phyloP scores from a whole-genome alignment of 2,329 filamentous ascomycete genomes.

The Apiospora arundinis region DNA sequence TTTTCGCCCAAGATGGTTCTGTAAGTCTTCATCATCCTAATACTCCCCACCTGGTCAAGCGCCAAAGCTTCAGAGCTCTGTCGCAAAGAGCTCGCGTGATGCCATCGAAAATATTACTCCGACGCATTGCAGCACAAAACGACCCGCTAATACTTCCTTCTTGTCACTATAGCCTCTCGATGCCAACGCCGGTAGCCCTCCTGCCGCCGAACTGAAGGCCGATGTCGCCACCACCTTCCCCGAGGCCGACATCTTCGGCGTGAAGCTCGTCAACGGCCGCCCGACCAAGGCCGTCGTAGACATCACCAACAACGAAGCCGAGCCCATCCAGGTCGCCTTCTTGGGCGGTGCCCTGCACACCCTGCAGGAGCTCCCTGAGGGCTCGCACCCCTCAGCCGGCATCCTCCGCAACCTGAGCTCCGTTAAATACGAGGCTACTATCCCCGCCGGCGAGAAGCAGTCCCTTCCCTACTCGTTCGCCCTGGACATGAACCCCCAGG shows the following conservation, averaged over 20 bases:
- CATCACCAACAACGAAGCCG: conserved; percentile 82
- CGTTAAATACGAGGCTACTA: conserved; percentile 73
- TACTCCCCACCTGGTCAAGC: not conserved
- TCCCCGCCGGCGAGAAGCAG: conserved; percentile 78
- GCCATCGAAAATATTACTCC: not conserved
- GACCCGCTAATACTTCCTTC: not conserved
- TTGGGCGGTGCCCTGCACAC: conserved; percentile 76
- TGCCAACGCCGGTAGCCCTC: conserved; percentile 29
- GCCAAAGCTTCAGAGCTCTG: not conserved
- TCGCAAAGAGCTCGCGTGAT: conserved; percentile 9
- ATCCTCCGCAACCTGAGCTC: conserved; percentile 87
- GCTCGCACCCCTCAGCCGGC: conserved; percentile 52
- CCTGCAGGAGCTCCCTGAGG: conserved; percentile 59
- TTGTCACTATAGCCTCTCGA: conserved; percentile 31
- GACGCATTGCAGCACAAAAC: not conserved
- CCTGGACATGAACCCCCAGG: conserved; percentile 91
- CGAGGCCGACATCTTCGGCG: conserved; percentile 84
- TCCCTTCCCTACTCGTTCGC: conserved; percentile 83
- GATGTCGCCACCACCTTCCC: conserved; percentile 68
- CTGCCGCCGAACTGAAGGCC: conserved; percentile 60
- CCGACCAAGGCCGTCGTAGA: conserved; percentile 83
- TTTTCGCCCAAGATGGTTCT: conserved; percentile 39
- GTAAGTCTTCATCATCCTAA: conserved; percentile 32
- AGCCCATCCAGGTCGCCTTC: conserved; percentile 76
- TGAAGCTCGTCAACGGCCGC: conserved; percentile 93